A percentile compares a stretch with the other conserved stretches of the same genome.
Evolutionary conservation across 345 rosid genomes (phyloP).

Genomic region (Anacardium occidentale): DNA sequence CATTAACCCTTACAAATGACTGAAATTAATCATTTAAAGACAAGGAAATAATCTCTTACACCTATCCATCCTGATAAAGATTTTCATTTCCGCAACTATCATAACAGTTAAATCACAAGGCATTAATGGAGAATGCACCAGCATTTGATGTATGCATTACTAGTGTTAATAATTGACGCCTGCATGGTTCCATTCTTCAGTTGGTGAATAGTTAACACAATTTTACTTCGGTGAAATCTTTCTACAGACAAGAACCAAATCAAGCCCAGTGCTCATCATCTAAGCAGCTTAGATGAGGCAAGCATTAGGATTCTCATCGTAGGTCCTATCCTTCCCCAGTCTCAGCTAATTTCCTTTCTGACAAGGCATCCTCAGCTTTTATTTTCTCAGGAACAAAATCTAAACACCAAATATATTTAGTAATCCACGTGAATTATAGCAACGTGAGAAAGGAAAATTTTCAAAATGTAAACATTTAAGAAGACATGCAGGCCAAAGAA

Average conservation of each 20-base stretch:
- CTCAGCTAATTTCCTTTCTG: slow-evolving; percentile 37
- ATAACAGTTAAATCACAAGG: not conserved
- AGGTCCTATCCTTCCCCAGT: slow-evolving; percentile 30
- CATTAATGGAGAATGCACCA: not conserved
- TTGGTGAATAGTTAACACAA: not conserved
- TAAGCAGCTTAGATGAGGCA: slow-evolving; percentile 11
- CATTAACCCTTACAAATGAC: not conserved
- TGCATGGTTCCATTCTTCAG: slow-evolving; percentile 8
- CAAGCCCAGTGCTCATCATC: not conserved
- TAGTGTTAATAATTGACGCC: not conserved
- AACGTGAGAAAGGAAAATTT: not conserved
- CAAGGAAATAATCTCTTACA: not conserved
- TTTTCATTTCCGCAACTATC: not conserved
- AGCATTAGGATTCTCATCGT: not conserved
- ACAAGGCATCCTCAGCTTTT: slow-evolving; percentile 60
- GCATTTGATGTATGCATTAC: not conserved
- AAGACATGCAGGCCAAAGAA: not conserved
- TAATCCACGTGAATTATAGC: not conserved
- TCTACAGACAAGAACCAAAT: not conserved
- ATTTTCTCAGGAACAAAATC: slow-evolving; percentile 80
- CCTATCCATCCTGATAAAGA: not conserved
- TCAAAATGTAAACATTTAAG: not conserved
- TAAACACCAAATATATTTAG: slow-evolving; percentile 19
- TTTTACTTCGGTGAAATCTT: not conserved
- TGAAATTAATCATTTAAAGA: not conserved